These are phyloP conservation scores for Gaeumannomyces sp. DNA, from an alignment of 2,329 filamentous ascomycete species.

Conservation along the genomic window DNA sequence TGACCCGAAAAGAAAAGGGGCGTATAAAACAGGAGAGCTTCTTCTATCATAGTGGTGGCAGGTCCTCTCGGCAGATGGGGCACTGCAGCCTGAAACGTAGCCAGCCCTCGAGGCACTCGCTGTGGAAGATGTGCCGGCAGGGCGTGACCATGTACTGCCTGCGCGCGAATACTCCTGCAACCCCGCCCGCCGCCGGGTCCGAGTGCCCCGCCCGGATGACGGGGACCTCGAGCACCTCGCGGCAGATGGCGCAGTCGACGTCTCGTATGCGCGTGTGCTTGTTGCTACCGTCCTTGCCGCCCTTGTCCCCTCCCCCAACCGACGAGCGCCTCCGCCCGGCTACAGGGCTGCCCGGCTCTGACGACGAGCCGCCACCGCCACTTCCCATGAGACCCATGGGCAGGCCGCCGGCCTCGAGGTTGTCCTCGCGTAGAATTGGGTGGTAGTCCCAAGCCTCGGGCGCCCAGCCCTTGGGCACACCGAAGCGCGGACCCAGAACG, in stretches of 20 bases:
- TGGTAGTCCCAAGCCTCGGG: constrained; percentile 92
- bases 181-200: constrained; percentile 41
- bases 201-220: constrained; percentile 59
- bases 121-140: constrained; percentile 94
- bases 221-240: constrained; percentile 84
- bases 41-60: constrained; percentile 64
- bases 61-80: constrained; percentile 84
- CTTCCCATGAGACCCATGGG: constrained; percentile 63
- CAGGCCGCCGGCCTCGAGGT: constrained; percentile 69
- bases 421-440: constrained; percentile 77
- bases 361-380: constrained; percentile 13
- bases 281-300: constrained; percentile 22
- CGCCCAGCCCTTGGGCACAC: constrained; percentile 62
- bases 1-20: neutral
- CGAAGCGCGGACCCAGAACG: constrained; percentile 81
- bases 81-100: constrained; percentile 91
- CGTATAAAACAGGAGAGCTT: neutral
- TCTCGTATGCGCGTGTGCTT: constrained; percentile 28
- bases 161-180: constrained; percentile 67
- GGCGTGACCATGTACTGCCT: constrained; percentile 95
- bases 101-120: constrained; percentile 86
- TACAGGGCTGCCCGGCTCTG: constrained; percentile 24
- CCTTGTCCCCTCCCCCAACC: constrained; percentile 21
- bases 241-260: constrained; percentile 94
- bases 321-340: constrained; percentile 26